phyloP scores from a whole-genome alignment of 495 filamentous ascomycete genomes.

The Xylaria curta region DNA sequence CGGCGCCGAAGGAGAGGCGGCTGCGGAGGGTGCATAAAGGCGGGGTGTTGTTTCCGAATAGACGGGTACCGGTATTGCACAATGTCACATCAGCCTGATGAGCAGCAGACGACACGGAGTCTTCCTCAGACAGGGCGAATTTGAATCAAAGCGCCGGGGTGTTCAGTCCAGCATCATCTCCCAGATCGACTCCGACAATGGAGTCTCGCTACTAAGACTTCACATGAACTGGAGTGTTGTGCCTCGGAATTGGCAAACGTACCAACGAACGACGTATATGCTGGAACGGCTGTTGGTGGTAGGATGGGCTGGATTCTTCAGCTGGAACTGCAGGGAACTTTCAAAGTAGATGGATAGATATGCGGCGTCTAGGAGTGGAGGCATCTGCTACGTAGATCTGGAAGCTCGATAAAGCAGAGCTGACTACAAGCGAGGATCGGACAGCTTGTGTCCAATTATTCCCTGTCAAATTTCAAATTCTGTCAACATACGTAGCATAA shows the following conservation, averaged over 20 bases:
- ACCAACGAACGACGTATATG: neutral
- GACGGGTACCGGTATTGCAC: neutral
- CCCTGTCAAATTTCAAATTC: neutral
- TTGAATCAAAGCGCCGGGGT: neutral
- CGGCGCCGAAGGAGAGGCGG: slow-evolving; percentile 44
- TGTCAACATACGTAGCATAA: neutral
- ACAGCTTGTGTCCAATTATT: neutral
- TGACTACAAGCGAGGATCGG: neutral
- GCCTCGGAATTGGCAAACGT: neutral
- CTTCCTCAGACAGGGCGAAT: neutral
- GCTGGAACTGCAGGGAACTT: no score
- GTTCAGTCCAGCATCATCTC: neutral
- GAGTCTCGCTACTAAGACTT: neutral
- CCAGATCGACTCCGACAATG: neutral
- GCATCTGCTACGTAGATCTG: no score
- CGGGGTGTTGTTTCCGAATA: slow-evolving; percentile 27
- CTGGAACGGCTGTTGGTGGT: no score
- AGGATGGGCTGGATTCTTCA: no score
- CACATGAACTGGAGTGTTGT: neutral
- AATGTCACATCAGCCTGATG: slow-evolving; percentile 3
- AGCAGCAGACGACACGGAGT: neutral
- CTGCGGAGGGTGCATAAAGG: slow-evolving; percentile 27
- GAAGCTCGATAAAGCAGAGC: neutral
- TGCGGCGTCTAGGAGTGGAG: neutral
- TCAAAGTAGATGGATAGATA: no score